phyloP scores from a whole-genome alignment of 2,329 filamentous ascomycete species.

The Aspergillus japonicus region DNA sequence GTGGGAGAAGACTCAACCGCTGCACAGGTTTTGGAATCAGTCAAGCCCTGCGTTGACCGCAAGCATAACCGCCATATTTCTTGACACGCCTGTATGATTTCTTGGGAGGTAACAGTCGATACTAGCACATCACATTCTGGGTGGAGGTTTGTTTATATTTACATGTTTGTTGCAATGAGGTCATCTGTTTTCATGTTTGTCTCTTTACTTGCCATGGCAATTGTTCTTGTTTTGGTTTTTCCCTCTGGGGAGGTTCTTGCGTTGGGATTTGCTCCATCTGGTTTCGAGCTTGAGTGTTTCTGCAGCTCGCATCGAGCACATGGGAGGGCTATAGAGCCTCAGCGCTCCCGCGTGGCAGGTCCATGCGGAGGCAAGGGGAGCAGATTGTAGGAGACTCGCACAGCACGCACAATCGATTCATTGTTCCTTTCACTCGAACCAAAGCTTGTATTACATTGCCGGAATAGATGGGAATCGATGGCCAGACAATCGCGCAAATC shows the following conservation, averaged over 20 bases:
- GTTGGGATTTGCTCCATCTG: background rate
- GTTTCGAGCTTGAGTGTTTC: background rate
- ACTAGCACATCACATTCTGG: background rate
- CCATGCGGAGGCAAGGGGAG: background rate
- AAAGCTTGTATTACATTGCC: background rate
- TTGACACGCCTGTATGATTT: background rate
- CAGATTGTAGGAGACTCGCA: background rate
- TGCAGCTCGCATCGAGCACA: background rate
- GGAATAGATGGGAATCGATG: background rate
- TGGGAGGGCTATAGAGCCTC: background rate
- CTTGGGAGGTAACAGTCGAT: background rate
- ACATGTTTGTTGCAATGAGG: background rate
- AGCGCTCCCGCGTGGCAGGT: background rate
- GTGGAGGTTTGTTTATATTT: background rate
- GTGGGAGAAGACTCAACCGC: background rate
- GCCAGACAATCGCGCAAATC: background rate
- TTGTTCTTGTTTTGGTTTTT: background rate
- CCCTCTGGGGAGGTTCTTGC: background rate
- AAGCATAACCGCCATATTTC: background rate
- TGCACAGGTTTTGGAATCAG: background rate
- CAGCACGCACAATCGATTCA: background rate
- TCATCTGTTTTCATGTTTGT: background rate
- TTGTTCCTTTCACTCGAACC: background rate
- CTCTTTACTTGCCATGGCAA: background rate
- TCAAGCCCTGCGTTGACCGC: background rate